phyloP scores from a whole-genome alignment of 345 rosid species.

The Moringa oleifera region DNA sequence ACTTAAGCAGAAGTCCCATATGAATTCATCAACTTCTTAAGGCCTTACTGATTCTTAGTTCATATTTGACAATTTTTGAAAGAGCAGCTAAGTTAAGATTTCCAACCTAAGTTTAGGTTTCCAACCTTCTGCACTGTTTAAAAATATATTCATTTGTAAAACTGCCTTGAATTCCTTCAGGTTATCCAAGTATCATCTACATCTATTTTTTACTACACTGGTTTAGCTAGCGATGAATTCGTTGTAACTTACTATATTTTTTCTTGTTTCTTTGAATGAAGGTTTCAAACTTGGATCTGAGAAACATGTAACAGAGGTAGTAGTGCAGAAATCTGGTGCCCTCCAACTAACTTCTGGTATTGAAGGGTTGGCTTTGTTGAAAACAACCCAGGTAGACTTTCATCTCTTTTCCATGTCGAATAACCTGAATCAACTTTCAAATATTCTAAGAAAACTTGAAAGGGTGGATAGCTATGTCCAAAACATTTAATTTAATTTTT shows the following conservation, averaged over 20 bases:
- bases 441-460: not conserved
- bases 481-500: not conserved
- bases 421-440: not conserved
- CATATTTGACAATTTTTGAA: too few species aligned
- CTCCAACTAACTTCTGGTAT: conserved; percentile 63
- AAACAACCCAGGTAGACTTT: conserved; percentile 75
- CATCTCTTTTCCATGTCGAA: not conserved
- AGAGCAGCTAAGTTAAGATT: too few species aligned
- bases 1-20: too few species aligned
- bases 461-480: not conserved
- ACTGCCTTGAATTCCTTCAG: not conserved
- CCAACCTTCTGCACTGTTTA: too few species aligned
- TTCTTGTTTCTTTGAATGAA: conserved; percentile 23
- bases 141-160: not conserved
- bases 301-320: conserved; percentile 71
- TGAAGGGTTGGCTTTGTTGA: conserved; percentile 69
- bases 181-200: not conserved
- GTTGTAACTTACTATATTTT: not conserved
- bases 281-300: conserved; percentile 97
- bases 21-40: too few species aligned
- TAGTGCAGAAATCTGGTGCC: conserved; percentile 57
- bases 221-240: not conserved
- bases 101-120: too few species aligned
- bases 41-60: too few species aligned
- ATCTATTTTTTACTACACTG: not conserved